These are phyloP conservation scores for Pichia membranifaciens DNA, from an alignment of 805 yeast genomes.

Conservation along the genomic window DNA sequence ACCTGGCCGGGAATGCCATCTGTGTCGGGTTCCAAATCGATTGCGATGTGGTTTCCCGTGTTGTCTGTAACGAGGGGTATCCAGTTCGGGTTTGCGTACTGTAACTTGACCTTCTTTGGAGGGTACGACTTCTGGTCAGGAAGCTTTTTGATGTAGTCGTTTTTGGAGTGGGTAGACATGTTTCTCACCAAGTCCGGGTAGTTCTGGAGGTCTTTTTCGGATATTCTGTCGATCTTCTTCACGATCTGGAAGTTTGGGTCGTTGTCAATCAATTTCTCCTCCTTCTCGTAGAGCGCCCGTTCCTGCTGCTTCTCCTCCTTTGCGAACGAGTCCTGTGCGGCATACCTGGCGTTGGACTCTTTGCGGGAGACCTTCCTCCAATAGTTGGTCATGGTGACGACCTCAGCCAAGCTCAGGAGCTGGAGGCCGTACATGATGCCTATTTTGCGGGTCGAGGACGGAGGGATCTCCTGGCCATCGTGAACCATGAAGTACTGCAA, in stretches of 20 bases:
- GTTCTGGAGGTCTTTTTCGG: slow-evolving; percentile 16
- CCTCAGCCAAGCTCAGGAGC: slow-evolving; percentile 69
- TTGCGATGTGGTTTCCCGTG: slow-evolving; percentile 82
- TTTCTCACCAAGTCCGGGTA: slow-evolving; percentile 24
- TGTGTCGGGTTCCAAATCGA: slow-evolving; percentile 75
- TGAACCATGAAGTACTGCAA: slow-evolving; percentile 65
- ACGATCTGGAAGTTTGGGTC: slow-evolving; percentile 19
- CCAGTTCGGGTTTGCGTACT: slow-evolving; percentile 82
- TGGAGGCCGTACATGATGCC: slow-evolving; percentile 76
- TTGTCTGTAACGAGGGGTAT: slow-evolving; percentile 82
- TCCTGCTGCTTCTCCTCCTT: not conserved
- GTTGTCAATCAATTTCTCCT: slow-evolving; percentile 8
- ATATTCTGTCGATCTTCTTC: slow-evolving; percentile 13
- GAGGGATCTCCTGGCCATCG: slow-evolving; percentile 80
- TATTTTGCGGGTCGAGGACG: slow-evolving; percentile 54
- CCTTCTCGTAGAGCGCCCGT: not conserved
- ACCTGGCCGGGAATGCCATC: slow-evolving; percentile 79
- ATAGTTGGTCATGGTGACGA: slow-evolving; percentile 67
- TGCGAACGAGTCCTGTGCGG: not conserved
- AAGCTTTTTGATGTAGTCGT: slow-evolving; percentile 34
- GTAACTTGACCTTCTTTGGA: slow-evolving; percentile 57
- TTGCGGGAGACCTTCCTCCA: slow-evolving; percentile 66
- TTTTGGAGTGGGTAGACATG: slow-evolving; percentile 20
- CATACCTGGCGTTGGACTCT: slow-evolving; percentile 5
- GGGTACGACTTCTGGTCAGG: slow-evolving; percentile 65